Evolutionary conservation across 148 eudicot species (phyloP).

Genomic region (Rhododendron henanense): DNA sequence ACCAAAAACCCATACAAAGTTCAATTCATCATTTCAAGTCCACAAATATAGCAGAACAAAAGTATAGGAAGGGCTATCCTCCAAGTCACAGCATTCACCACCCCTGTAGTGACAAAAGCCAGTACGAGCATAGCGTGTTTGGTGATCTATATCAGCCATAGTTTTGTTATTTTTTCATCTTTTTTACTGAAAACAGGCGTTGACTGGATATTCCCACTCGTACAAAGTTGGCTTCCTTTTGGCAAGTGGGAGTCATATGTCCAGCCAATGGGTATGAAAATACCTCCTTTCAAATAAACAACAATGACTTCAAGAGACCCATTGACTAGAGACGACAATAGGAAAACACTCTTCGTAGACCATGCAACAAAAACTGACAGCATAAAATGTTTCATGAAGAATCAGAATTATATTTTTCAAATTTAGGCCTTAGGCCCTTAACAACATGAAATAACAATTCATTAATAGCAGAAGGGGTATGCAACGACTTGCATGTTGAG

Average conservation of each 20-base stretch:
- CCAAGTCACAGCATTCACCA: not conserved
- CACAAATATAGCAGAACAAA: constrained; percentile 21
- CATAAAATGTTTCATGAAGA: not conserved
- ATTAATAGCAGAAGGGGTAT: too few species aligned
- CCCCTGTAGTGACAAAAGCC: not conserved
- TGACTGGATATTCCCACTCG: not conserved
- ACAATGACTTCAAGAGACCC: not conserved
- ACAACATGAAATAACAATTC: not conserved
- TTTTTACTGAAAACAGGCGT: not conserved
- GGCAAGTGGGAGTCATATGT: not conserved
- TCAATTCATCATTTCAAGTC: constrained; percentile 50
- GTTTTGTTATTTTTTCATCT: not conserved
- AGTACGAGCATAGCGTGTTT: not conserved
- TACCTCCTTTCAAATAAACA: not conserved
- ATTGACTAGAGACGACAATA: not conserved
- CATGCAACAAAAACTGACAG: too few species aligned
- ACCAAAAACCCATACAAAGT: constrained; percentile 65
- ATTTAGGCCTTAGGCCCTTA: not conserved
- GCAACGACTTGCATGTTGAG: too few species aligned
- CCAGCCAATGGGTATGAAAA: not conserved
- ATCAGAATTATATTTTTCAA: not conserved
- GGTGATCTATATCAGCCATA: not conserved
- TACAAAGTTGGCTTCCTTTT: not conserved
- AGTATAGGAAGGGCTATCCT: not conserved
- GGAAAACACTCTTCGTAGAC: not conserved